Evolutionary conservation across 2,329 filamentous ascomycete genomes (phyloP), one percentile per base, ranked within the genome.

Genomic region (Zalaria sp.): DNA sequence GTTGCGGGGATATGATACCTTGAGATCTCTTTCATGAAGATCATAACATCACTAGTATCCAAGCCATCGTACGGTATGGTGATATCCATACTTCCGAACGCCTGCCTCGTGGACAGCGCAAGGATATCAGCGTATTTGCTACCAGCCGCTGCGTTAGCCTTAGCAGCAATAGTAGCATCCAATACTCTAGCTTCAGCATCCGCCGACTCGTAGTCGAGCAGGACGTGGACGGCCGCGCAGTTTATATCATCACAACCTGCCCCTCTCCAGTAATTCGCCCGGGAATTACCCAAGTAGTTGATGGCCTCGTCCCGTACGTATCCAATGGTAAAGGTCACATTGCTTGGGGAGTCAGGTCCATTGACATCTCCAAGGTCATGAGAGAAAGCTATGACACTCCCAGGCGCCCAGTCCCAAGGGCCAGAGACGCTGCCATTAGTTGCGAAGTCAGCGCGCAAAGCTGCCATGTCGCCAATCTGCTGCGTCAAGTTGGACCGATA

Each of bases 11-110:
- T 18, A 2, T 18, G 18, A 18, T 18, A 18, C 18, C 18, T 18
- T 2, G 60, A 63, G 34, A 67, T 57, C 45, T 67, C 63, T 39
- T 66, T 66, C 45, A 66, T 56, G 34, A 65, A 66, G 4, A 57
- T 60, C 27, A 61, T 45, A 2, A 57, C 50, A 29, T 57, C 48
- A 11, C 46, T 48, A 1, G 55, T 57, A 42, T 59, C 49, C 4
- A 57, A 49, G 4, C 59, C 55, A 31, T 54, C 52, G 25, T 54
- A 48, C 10, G 61, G 56, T 34, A 65, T 62, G 4, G 57, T 59
- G 31, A 66, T 27, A 36, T 66, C 62, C 39, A 64, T 63, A 4
- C 53, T 61, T 42, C 58, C 63, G 38, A 60, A 66, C 11, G 60
- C 61, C 44, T 66, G 64, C 11, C 63, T 56, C 28, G 58, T 56